Percentiles rank a stretch among this genome's conserved stretches.
Conservation (phyloP, 305 asterid genomes). For the Coffea humblotiana region DNA sequence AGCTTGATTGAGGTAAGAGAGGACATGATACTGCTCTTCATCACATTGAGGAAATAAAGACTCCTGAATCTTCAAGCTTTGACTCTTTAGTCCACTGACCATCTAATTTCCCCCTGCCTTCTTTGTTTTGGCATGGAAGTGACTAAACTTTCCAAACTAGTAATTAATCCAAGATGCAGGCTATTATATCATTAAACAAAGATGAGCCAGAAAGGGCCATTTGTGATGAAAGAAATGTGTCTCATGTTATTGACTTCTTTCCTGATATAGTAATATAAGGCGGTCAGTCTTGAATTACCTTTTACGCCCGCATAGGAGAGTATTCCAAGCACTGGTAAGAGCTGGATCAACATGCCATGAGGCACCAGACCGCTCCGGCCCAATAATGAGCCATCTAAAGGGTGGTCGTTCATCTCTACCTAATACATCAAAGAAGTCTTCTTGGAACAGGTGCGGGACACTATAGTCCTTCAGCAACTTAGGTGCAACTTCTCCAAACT, state of each 20-base stretch:
- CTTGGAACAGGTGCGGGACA: conserved; percentile 81
- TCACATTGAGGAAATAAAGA: background rate
- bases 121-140: background rate
- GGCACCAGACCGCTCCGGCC: conserved; percentile 99
- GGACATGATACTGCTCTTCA: background rate
- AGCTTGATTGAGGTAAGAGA: background rate
- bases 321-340: conserved; percentile 99
- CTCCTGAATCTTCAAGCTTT: background rate
- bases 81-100: background rate
- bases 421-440: conserved; percentile 89
- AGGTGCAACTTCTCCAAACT: conserved; percentile 94
- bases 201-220: background rate
- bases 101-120: background rate
- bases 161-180: background rate
- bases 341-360: conserved; percentile 99
- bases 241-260: background rate
- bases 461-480: conserved; percentile 76
- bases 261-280: background rate
- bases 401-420: conserved; percentile 78
- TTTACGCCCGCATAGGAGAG: conserved; percentile 92
- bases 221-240: background rate
- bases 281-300: conserved; percentile 41
- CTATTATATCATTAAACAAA: background rate
- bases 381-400: conserved; percentile 89
- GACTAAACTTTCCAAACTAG: background rate